Conservation (phyloP, 805 yeast genomes). For the Kluyveromyces aestuarii region DNA sequence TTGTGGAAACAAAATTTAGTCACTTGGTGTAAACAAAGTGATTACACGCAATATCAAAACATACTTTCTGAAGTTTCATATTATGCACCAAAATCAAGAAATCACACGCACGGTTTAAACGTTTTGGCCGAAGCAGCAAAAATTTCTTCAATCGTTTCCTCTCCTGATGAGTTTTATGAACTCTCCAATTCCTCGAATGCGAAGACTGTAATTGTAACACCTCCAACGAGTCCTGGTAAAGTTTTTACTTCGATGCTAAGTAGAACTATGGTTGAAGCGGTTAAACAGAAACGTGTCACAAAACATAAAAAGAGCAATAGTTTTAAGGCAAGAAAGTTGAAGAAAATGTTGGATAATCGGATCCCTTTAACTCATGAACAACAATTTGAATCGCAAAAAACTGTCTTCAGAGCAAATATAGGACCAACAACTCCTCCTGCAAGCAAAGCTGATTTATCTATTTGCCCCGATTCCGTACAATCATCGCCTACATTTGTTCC, state of each 20-base stretch:
- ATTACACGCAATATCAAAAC: slow-evolving; percentile 23
- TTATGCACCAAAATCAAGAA: not conserved
- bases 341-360: slow-evolving; percentile 23
- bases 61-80: slow-evolving; percentile 13
- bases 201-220: slow-evolving; percentile 22
- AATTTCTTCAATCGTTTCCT: slow-evolving; percentile 17
- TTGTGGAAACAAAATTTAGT: slow-evolving; percentile 25
- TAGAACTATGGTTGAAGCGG: slow-evolving; percentile 22
- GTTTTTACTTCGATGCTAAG: slow-evolving; percentile 21
- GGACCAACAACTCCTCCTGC: not conserved
- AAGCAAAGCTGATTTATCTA: not conserved
- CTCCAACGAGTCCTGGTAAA: slow-evolving; percentile 23
- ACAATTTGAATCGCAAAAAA: not conserved
- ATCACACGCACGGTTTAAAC: slow-evolving; percentile 5
- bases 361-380: slow-evolving; percentile 9
- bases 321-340: slow-evolving; percentile 28
- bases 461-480: not conserved
- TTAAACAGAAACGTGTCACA: slow-evolving; percentile 13
- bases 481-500: not conserved
- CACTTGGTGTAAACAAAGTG: slow-evolving; percentile 27
- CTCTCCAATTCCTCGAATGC: slow-evolving; percentile 11
- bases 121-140: slow-evolving; percentile 12
- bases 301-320: slow-evolving; percentile 29
- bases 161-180: slow-evolving; percentile 23
- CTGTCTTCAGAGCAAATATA: slow-evolving; percentile 1